A percentile compares a stretch with the other conserved stretches of the same genome.
These are phyloP conservation scores for Dacryopinax spathularia DNA, from an alignment of 768 basidiomycete species.

Conservation along the genomic window DNA sequence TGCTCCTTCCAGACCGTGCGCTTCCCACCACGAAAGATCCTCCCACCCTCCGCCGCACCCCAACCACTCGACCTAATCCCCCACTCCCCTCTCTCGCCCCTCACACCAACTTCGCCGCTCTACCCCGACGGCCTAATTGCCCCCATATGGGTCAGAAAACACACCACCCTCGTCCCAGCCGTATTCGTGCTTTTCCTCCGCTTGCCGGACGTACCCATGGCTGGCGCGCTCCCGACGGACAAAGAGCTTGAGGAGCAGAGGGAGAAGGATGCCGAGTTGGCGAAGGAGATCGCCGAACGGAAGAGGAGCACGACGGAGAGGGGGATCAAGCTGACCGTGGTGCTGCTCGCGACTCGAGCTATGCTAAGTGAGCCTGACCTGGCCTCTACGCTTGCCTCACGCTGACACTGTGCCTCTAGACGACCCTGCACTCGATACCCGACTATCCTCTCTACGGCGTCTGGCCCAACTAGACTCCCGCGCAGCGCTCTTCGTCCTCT, in stretches of 20 bases:
- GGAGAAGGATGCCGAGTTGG: constrained; percentile 56
- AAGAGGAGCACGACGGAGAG: constrained; percentile 72
- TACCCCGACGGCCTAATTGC: constrained; percentile 93
- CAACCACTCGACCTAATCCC: constrained; percentile 31
- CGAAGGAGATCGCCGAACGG: constrained; percentile 61
- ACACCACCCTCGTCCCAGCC: constrained; percentile 77
- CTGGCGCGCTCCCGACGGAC: constrained; percentile 30
- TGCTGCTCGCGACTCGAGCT: constrained; percentile 74
- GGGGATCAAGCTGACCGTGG: constrained; percentile 86
- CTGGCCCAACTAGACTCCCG: constrained; percentile 82
- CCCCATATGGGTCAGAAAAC: constrained; percentile 96
- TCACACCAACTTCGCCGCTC: constrained; percentile 75
- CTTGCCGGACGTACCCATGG: constrained; percentile 45
- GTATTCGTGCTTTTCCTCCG: constrained; percentile 87
- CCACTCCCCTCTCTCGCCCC: constrained; percentile 88
- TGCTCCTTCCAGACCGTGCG: constrained; percentile 39
- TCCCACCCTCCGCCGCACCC: constrained; percentile 41
- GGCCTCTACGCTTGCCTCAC: background rate
- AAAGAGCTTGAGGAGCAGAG: constrained; percentile 48
- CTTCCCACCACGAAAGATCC: constrained; percentile 76
- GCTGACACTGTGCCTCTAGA: constrained; percentile 34
- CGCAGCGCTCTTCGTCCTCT: constrained; percentile 86
- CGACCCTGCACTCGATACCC: constrained; percentile 64
- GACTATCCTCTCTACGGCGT: constrained; percentile 74
- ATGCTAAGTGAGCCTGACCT: constrained; percentile 54